phyloP scores from a whole-genome alignment of 2,329 filamentous ascomycete species.

The Thelonectria blattea region DNA sequence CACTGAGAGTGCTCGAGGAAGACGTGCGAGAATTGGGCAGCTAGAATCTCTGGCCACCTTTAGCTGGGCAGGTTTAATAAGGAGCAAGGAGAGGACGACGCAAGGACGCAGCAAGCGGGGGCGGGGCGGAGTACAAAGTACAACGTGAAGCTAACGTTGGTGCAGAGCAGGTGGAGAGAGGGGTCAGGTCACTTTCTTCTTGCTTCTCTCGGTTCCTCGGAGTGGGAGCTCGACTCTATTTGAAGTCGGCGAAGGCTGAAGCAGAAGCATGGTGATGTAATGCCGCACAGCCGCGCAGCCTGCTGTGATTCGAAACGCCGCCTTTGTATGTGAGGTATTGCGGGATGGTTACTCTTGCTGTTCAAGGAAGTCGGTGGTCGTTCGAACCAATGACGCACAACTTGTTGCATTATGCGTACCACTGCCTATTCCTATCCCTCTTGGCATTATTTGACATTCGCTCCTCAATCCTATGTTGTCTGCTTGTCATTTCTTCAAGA shows the following conservation, averaged over 20 bases:
- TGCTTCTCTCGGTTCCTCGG: neutral
- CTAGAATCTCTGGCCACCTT: constrained; percentile 22
- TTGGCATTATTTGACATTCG: no score
- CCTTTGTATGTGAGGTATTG: neutral
- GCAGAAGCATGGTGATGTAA: constrained; percentile 16
- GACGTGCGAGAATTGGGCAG: constrained; percentile 37
- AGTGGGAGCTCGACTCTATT: neutral
- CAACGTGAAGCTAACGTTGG: neutral
- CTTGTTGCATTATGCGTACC: no score
- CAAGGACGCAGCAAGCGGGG: constrained; percentile 22
- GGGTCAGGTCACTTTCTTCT: neutral
- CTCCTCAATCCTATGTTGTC: no score
- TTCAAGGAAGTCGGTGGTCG: no score
- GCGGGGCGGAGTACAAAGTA: constrained; percentile 15
- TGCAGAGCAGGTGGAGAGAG: neutral
- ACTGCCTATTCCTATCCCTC: no score
- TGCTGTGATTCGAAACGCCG: neutral
- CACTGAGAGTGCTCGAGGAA: neutral
- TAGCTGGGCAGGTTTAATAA: constrained; percentile 6
- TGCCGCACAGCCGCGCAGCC: constrained; percentile 8
- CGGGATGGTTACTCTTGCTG: neutral
- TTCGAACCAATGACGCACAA: no score
- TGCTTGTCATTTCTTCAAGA: no score
- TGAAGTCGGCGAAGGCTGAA: neutral
- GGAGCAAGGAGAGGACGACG: constrained; percentile 24